These are phyloP conservation scores for Cryptococcus sp. DNA, from an alignment of 1,284 basidiomycete species.

Conservation along the genomic window DNA sequence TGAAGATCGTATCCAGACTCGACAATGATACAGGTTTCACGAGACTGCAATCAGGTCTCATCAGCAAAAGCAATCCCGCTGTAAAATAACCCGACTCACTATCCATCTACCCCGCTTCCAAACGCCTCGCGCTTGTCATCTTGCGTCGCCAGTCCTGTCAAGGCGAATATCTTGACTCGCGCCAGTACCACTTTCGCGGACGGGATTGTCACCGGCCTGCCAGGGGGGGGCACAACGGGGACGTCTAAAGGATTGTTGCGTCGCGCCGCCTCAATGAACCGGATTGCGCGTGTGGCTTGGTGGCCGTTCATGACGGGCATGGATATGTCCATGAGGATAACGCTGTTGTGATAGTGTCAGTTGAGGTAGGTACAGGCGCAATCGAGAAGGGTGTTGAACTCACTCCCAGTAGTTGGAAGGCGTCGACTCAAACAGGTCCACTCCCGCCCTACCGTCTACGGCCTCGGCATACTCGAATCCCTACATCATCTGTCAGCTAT, in stretches of 20 bases:
- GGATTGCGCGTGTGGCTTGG: conserved; percentile 77
- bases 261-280: conserved; percentile 66
- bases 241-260: conserved; percentile 17
- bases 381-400: conserved; percentile 41
- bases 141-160: conserved; percentile 87
- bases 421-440: conserved; percentile 69
- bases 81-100: conserved; percentile 57
- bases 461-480: conserved; percentile 75
- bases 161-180: conserved; percentile 68
- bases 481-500: conserved; percentile 47
- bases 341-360: conserved; percentile 51
- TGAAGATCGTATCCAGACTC: conserved; percentile 80
- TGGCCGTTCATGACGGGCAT: conserved; percentile 91
- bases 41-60: conserved; percentile 55
- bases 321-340: conserved; percentile 82
- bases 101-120: conserved; percentile 89
- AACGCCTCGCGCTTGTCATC: conserved; percentile 91
- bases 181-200: conserved; percentile 28
- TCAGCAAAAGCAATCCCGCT: not conserved
- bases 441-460: conserved; percentile 77
- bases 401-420: conserved; percentile 61
- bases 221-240: conserved; percentile 25
- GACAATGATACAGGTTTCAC: conserved; percentile 90
- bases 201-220: conserved; percentile 16
- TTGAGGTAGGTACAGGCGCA: not conserved